Base-by-base conservation (phyloP, 2,329 filamentous ascomycete species). In the Phaeosphaeriaceae sp. region DNA sequence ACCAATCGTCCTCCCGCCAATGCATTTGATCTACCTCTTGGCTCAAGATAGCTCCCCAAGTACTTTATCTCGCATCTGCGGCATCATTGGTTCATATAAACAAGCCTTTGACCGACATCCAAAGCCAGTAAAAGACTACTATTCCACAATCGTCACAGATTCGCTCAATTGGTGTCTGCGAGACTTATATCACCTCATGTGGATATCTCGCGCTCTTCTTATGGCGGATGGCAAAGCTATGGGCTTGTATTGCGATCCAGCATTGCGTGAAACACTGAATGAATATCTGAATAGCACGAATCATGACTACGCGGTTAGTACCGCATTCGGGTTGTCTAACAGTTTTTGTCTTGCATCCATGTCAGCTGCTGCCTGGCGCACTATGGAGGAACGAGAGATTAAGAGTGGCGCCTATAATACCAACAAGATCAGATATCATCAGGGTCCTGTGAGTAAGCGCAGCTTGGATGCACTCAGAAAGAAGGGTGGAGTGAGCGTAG, bases 111-210 rank as follows among this genome's bases (percentile, higher is more conserved):
- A 93, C 66, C 73, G 76, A 20, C 84, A 86, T 48, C 83, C 76
- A 17, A 74, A 46, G 67, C 79, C 70, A 9, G 55, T 73, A 64
- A 44, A 76, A 66, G 53, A 65, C 61, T 60, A 70, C 59, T 59
- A 71, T 58, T 39, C 67, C 42, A 32, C 48, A 57, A 38, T 61
- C 64, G 55, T 53, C 37, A 72, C 71, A 33, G 83, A 85, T 56
- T 76, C 81, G 18, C 92, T 94, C 76, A 96, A 96, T 68, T 87
- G 87, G 17, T 92, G 88, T 68, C 81, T 95, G 26, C 92, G 94
- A 85, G 91, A 96, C 67, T 82, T 92, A 26, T 92, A 90, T 77
- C 95, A 95, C 67, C 85, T 89, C 42, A 71, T 94, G 38, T 95
- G 90, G 90, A 83, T 90, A 7, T 83, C 84, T 17, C 83, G 87